A percentile compares a stretch with the other conserved stretches of the same genome.
Conservation (phyloP, 192 early-diverging fungal species). For the Phycomyces blakesleeanus region DNA sequence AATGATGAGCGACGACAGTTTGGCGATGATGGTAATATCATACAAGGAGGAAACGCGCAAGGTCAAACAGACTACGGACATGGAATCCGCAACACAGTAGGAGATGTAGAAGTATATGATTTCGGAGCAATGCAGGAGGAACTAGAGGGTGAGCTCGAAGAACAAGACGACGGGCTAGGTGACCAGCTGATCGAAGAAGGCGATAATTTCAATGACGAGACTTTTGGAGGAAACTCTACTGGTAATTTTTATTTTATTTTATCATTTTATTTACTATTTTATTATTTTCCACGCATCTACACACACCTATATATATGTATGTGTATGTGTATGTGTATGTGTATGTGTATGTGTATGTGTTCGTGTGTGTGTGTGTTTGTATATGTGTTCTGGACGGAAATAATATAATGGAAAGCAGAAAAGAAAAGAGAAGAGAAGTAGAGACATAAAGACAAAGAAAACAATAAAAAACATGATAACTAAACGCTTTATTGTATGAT, state of each 20-base stretch:
- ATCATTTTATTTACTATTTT: too few relatives aligned
- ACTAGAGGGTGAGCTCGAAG: slow-evolving; percentile 30
- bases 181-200: slow-evolving; percentile 60
- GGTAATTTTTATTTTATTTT: slow-evolving; percentile 23
- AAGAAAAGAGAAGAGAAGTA: too few relatives aligned
- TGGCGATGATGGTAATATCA: slow-evolving; percentile 28
- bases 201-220: slow-evolving; percentile 72
- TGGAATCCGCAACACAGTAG: slow-evolving; percentile 26
- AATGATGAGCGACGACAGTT: slow-evolving; percentile 30
- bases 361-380: not conserved
- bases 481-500: too few relatives aligned
- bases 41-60: not conserved
- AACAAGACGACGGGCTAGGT: slow-evolving; percentile 50
- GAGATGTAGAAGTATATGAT: slow-evolving; percentile 58
- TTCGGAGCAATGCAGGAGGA: slow-evolving; percentile 40
- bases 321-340: too few relatives aligned
- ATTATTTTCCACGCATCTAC: too few relatives aligned
- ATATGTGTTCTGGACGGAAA: too few relatives aligned
- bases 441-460: too few relatives aligned
- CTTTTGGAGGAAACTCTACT: slow-evolving; percentile 60
- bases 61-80: slow-evolving; percentile 1
- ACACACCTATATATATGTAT: too few relatives aligned
- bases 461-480: too few relatives aligned
- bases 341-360: too few relatives aligned
- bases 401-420: too few relatives aligned